These are phyloP conservation scores for Gryganskiella cystojenkinii DNA, from an alignment of 192 early-diverging fungal genomes.

Conservation along the genomic window DNA sequence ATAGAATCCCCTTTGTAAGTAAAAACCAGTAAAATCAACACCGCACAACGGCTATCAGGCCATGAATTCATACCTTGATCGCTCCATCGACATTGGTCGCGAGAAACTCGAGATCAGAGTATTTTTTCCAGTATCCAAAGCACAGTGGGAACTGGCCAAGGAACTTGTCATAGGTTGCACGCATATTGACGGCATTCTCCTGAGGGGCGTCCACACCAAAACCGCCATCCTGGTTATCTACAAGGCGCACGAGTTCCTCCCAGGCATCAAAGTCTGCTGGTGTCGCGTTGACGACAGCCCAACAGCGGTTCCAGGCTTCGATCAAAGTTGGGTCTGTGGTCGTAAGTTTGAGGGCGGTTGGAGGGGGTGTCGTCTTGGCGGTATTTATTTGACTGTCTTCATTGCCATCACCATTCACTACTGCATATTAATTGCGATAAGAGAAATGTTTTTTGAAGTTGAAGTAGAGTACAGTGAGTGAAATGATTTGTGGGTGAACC, in stretches of 20 bases:
- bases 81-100: constrained; percentile 68
- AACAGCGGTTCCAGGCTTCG: constrained; percentile 42
- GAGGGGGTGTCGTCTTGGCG: constrained; percentile 29
- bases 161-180: constrained; percentile 72
- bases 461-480: too few species aligned
- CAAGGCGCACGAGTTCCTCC: constrained; percentile 72
- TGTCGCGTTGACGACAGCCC: constrained; percentile 29
- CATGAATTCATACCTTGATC: constrained; percentile 60
- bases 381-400: not conserved
- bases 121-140: constrained; percentile 87
- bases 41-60: not conserved
- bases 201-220: constrained; percentile 58
- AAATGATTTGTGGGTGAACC: too few species aligned
- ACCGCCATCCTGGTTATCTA: constrained; percentile 67
- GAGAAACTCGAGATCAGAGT: constrained; percentile 68
- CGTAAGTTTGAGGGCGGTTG: constrained; percentile 42
- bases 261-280: constrained; percentile 71
- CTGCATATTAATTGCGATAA: too few species aligned
- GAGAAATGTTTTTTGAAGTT: too few species aligned
- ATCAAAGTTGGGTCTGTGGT: constrained; percentile 36
- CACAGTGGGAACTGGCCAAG: constrained; percentile 77
- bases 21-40: not conserved
- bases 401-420: too few species aligned
- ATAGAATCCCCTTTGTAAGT: not conserved
- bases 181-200: constrained; percentile 59